phyloP scores from a whole-genome alignment of 345 rosid species.

The Hypericum perforatum region DNA sequence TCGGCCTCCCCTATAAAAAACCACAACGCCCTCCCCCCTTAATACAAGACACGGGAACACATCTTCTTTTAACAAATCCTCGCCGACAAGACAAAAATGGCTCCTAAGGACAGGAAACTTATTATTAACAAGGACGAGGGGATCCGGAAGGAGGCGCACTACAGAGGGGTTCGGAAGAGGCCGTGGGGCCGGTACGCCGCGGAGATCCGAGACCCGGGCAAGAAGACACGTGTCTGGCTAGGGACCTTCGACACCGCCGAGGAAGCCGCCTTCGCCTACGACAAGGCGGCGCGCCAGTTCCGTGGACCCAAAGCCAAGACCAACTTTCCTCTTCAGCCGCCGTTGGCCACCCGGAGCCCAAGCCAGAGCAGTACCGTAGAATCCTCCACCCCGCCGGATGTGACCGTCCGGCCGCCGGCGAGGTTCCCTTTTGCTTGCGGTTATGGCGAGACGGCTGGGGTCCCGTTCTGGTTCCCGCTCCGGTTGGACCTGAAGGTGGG shows the following conservation, averaged over 20 bases:
- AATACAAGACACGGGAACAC: no score
- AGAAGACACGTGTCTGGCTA: constrained; percentile 64
- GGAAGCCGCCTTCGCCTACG: constrained; percentile 62
- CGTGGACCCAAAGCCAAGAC: constrained; percentile 63
- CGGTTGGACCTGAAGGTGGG: constrained; percentile 31
- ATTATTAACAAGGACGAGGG: not conserved
- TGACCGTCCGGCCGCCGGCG: constrained; percentile 6
- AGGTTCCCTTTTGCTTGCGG: constrained; percentile 41
- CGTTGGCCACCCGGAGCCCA: constrained; percentile 15
- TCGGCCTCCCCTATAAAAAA: no score
- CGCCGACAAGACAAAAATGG: not conserved
- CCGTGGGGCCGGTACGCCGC: constrained; percentile 84
- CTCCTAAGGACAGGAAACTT: not conserved
- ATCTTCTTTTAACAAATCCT: no score
- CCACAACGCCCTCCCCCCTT: no score
- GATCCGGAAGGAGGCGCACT: constrained; percentile 27
- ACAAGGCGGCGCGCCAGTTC: constrained; percentile 49
- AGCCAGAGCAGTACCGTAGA: constrained; percentile 36
- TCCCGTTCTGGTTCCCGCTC: constrained; percentile 31
- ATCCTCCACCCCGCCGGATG: constrained; percentile 21
- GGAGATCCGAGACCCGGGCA: constrained; percentile 63
- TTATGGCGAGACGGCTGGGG: constrained; percentile 21
- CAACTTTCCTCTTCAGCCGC: constrained; percentile 35
- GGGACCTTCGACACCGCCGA: constrained; percentile 66
- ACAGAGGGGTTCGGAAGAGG: constrained; percentile 56